Evolutionary conservation across 2,329 filamentous ascomycete genomes (phyloP), one percentile per base, ranked within the genome.

Genomic region (Botrytis medusae): DNA sequence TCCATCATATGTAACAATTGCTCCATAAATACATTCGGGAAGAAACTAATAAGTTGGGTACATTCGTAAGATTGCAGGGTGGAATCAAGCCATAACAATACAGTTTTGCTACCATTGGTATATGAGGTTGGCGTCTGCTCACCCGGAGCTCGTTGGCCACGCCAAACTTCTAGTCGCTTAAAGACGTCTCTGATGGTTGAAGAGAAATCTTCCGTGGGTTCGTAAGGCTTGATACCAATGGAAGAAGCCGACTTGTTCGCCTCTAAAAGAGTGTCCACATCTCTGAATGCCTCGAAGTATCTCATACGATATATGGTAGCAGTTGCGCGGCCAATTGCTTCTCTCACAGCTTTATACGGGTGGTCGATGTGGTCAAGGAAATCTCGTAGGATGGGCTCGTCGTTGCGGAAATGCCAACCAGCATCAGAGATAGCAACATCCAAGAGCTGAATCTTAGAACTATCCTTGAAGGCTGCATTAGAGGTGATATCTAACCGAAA

Each of bases 1-100:
- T 99, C 96, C 95, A 99, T 99, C 96, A 99, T 99, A 85, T 99
- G 95, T 70, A 99, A 85, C 22, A 99, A 88, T 81, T 98, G 93
- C 79, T 96, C 93, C 82, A 97, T 96, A 80, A 98, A 95, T 0
- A 92, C 87, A 51, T 93, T 88, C 0, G 94, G 92, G 85, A 99
- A 98, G 87, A 98, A 98, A 5, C 91, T 90, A 29, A 97, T 90
- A 22, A 99, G 88, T 80, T 96, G 92, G 0, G 90, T 97, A 83
- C 96, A 99, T 81, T 98, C 96, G 76, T 97, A 93, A 0, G 94
- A 97, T 4, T 93, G 94, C 4, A 99, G 86, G 25, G 94, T 96
- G 67, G 90, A 92, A 83, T 99, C 96, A 8, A 99, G 89, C 96
- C 96, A 99, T 63, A 96, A 89, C 2, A 99, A 86, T 1, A 98